Base-by-base conservation (phyloP, 169 alveolate genomes). In the Cytauxzoon felis region DNA sequence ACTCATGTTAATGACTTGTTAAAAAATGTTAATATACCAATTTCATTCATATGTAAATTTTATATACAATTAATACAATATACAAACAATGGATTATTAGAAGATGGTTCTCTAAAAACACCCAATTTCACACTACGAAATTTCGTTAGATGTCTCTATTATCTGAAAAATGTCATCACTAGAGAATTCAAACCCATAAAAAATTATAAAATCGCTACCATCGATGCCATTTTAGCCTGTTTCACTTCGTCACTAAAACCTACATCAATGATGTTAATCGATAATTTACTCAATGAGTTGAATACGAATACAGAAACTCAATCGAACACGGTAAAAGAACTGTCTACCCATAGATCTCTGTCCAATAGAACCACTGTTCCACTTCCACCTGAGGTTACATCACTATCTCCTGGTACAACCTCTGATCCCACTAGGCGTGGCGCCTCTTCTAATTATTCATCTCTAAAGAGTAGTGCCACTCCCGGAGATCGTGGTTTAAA, bases 121-220 rank as follows among this genome's bases (percentile, higher is more conserved):
- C 86, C 86, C 5, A 66, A 60, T 13, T 76, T 65, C 59, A 65
- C 86, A 8, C 60, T 76, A 34, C 78, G 86, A 1, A 76, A 76
- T 32, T 43, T 76, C 32, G 80, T 66, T 27, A 47, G 86, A 18
- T 51, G 70, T 26, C 26, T 76, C 21, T 38, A 38, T 8, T 76
- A 76, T 51, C 65, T 60, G 29, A 51, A 62, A 3, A 19, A 66
- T 32, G 54, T 57, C 34, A 33, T 65, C 62, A 33, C 51, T 11
- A 59, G 81, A 16, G 43, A 61, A 27, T 68, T 47, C 42, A 67
- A 56, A 7, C 61, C 80, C 8, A 21, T 66, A 0, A 76, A 29
- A 47, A 48, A 76, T 48, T 50, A 56, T 29, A 13, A 33, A 11
- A 70, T 59, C 45, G 70, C 78, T 8, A 47, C 67, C 19, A 45